Percentiles rank a stretch among this genome's conserved stretches.
phyloP scores from a whole-genome alignment of 306 rosid species.

The Dalbergia cultrata region DNA sequence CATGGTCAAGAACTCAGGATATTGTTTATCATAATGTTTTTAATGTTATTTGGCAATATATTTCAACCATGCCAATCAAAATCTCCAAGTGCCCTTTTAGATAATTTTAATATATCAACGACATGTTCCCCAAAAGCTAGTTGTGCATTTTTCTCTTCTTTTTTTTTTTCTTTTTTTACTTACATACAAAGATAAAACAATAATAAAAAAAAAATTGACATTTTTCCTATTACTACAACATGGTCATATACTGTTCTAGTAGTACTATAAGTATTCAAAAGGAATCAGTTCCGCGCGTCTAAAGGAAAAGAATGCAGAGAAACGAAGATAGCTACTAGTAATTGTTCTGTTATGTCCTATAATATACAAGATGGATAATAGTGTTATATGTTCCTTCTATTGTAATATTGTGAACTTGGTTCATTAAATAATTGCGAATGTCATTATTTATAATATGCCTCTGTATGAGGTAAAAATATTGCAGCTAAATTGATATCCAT shows the following conservation, averaged over 20 bases:
- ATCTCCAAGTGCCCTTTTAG: conserved; percentile 32
- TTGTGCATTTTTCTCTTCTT: too few relatives aligned
- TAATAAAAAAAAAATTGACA: conserved; percentile 13
- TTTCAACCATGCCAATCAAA: conserved; percentile 35
- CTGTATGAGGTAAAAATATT: too few relatives aligned
- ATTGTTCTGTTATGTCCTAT: conserved; percentile 19
- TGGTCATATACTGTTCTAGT: neutral
- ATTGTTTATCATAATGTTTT: conserved; percentile 37
- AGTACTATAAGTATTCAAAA: neutral
- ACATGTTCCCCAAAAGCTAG: conserved; percentile 18
- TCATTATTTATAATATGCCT: too few relatives aligned
- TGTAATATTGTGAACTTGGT: too few relatives aligned
- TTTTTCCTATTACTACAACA: conserved; percentile 11
- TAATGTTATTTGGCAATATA: conserved; percentile 43
- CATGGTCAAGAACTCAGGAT: conserved; percentile 42
- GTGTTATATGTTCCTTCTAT: too few relatives aligned
- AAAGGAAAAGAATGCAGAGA: neutral
- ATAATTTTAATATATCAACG: conserved; percentile 38
- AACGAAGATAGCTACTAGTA: conserved; percentile 1
- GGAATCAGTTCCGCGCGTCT: conserved; percentile 8
- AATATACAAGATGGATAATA: too few relatives aligned
- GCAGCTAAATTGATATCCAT: too few relatives aligned
- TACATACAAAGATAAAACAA: neutral
- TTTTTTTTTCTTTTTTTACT: conserved; percentile 1
- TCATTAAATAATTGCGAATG: too few relatives aligned